These are phyloP conservation scores for Blastocystis sp. DNA, from an alignment of 352 stramenopile genomes.

Conservation along the genomic window DNA sequence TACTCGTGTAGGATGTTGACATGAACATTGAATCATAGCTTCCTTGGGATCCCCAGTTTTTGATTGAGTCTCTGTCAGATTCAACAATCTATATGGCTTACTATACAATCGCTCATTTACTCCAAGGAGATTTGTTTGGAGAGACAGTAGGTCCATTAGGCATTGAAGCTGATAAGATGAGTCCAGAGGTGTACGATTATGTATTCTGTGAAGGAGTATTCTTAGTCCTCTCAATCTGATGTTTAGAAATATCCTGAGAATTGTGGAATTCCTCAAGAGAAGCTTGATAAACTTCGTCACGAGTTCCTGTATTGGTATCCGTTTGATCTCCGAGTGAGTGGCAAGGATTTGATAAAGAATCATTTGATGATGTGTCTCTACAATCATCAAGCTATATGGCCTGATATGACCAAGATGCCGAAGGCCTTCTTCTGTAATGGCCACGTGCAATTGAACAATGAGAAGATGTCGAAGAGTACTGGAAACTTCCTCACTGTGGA, in stretches of 20 bases:
- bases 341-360: slow-evolving; percentile 90
- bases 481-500: slow-evolving; percentile 98
- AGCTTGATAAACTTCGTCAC: slow-evolving; percentile 82
- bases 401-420: slow-evolving; percentile 90
- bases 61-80: slow-evolving; percentile 97
- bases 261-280: slow-evolving; percentile 66
- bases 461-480: slow-evolving; percentile 99
- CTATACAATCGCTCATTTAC: slow-evolving; percentile 95
- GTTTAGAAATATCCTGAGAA: neutral
- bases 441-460: slow-evolving; percentile 82
- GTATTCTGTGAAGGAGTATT: slow-evolving; percentile 85
- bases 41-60: slow-evolving; percentile 94
- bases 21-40: slow-evolving; percentile 72
- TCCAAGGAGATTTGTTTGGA: slow-evolving; percentile 80
- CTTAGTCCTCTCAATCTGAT: slow-evolving; percentile 66
- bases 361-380: slow-evolving; percentile 99
- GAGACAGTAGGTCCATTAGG: slow-evolving; percentile 66
- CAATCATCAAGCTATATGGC: slow-evolving; percentile 98
- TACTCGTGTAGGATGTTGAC: slow-evolving; percentile 67
- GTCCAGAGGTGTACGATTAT: slow-evolving; percentile 94
- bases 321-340: slow-evolving; percentile 91
- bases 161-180: slow-evolving; percentile 75
- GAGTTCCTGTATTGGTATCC: slow-evolving; percentile 99
- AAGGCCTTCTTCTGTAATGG: slow-evolving; percentile 96
- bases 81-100: slow-evolving; percentile 99